A percentile compares a stretch with the other conserved stretches of the same genome.
phyloP scores from a whole-genome alignment of 2,329 filamentous ascomycete genomes.

The Endothia cerciana region DNA sequence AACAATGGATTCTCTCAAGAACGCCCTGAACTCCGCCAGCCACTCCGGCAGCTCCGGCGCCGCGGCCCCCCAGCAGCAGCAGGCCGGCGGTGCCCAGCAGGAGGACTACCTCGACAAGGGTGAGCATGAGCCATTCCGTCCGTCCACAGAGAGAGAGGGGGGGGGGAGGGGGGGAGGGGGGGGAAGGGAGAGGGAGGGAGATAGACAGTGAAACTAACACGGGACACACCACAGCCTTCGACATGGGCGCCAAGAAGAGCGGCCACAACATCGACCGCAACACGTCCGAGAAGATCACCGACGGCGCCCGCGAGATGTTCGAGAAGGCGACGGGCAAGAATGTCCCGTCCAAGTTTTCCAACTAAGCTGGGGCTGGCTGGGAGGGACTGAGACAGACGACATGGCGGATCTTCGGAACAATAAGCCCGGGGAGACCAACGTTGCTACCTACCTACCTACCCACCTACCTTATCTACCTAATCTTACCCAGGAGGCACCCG shows the following conservation, averaged over 20 bases:
- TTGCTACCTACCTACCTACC: neutral
- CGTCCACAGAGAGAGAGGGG: no score
- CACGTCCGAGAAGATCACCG: slow-evolving; percentile 41
- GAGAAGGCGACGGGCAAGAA: slow-evolving; percentile 47
- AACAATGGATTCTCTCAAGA: slow-evolving; percentile 8
- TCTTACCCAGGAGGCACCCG: neutral
- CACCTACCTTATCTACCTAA: neutral
- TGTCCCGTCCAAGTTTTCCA: slow-evolving; percentile 41
- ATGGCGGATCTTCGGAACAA: no score
- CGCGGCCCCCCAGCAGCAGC: slow-evolving; percentile 15
- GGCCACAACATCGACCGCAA: slow-evolving; percentile 29
- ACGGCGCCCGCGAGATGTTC: slow-evolving; percentile 38
- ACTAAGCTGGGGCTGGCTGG: slow-evolving; percentile 34
- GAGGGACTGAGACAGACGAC: no score
- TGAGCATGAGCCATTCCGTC: slow-evolving; percentile 21
- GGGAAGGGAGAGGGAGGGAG: no score
- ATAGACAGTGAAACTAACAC: neutral
- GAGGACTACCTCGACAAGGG: slow-evolving; percentile 41
- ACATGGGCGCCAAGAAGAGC: slow-evolving; percentile 36
- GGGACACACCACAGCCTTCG: slow-evolving; percentile 31
- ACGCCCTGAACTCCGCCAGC: slow-evolving; percentile 8
- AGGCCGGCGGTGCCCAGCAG: slow-evolving; percentile 32
- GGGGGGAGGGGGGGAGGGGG: no score
- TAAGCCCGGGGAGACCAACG: no score
- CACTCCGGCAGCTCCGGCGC: slow-evolving; percentile 15